These are phyloP conservation scores for Ammopiptanthus mongolicus DNA, from an alignment of 306 rosid species.

Conservation along the genomic window DNA sequence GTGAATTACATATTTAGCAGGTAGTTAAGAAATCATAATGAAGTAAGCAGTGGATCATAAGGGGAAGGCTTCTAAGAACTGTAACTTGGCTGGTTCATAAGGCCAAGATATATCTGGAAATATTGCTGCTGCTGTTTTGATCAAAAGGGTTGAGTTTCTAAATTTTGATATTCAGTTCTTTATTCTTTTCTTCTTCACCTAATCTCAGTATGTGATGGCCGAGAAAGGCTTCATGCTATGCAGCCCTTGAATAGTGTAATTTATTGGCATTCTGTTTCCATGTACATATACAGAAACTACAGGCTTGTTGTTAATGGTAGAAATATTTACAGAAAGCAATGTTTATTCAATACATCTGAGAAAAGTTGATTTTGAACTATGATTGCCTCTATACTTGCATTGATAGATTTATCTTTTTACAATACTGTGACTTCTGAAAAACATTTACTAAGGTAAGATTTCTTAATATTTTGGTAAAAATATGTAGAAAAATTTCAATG, in stretches of 20 bases:
- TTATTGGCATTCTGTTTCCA: conserved; percentile 14
- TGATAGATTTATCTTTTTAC: neutral
- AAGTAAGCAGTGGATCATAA: conserved; percentile 1
- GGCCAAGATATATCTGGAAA: neutral
- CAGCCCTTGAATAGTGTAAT: conserved; percentile 10
- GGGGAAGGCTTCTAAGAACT: conserved; percentile 2
- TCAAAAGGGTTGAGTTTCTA: neutral
- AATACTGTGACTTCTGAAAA: neutral
- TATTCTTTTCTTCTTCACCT: conserved; percentile 13
- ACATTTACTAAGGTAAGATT: neutral
- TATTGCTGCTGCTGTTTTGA: neutral
- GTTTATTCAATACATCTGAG: neutral
- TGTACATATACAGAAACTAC: conserved; percentile 23
- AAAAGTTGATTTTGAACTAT: neutral
- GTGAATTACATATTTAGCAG: neutral
- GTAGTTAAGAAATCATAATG: conserved; percentile 5
- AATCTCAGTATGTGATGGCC: neutral
- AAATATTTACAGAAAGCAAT: neutral
- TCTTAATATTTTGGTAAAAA: neutral
- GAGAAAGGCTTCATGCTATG: conserved; percentile 6
- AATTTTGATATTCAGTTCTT: neutral
- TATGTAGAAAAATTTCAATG: neutral
- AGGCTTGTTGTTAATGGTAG: neutral
- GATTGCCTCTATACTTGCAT: neutral
- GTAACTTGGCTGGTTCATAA: conserved; percentile 2